Percentiles rank a stretch among this genome's conserved stretches.
phyloP scores from a whole-genome alignment of 2,329 filamentous ascomycete genomes.

The Pseudocercospora fijiensis region DNA sequence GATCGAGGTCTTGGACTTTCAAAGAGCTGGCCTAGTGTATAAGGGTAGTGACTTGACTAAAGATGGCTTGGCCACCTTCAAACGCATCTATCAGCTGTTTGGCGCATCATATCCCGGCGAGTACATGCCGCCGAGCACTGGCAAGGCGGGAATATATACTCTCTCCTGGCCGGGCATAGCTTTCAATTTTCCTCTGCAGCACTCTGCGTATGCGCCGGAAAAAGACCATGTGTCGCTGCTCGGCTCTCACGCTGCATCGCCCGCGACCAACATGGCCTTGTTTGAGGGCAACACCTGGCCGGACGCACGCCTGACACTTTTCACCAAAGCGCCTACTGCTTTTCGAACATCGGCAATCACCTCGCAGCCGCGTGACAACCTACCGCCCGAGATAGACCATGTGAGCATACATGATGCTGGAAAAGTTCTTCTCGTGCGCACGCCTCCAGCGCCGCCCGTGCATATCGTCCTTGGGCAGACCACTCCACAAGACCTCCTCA shows the following conservation, averaged over 20 bases:
- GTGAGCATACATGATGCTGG: constrained; percentile 77
- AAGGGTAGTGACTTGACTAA: constrained; percentile 78
- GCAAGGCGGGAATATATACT: constrained; percentile 72
- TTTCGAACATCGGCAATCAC: constrained; percentile 69
- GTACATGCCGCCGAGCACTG: constrained; percentile 67
- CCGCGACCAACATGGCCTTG: constrained; percentile 83
- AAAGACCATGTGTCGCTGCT: constrained; percentile 83
- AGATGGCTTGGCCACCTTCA: constrained; percentile 40
- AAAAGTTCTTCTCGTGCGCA: constrained; percentile 72
- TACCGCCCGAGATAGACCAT: constrained; percentile 85
- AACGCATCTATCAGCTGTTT: constrained; percentile 77
- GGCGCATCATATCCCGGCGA: constrained; percentile 93
- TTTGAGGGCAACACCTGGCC: constrained; percentile 91
- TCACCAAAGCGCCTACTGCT: constrained; percentile 70
- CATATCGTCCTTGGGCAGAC: constrained; percentile 80
- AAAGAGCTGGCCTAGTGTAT: constrained; percentile 78
- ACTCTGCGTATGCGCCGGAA: constrained; percentile 70
- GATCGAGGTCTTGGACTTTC: constrained; percentile 88
- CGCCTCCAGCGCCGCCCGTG: constrained; percentile 64
- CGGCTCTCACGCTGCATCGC: constrained; percentile 71
- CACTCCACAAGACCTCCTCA: constrained; percentile 85
- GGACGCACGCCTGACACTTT: constrained; percentile 73
- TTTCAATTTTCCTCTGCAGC: constrained; percentile 80
- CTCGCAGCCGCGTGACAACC: constrained; percentile 70
- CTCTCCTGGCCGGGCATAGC: constrained; percentile 93